A percentile compares a stretch with the other conserved stretches of the same genome.
These are phyloP conservation scores for Sporothrix sp. DNA, from an alignment of 2,329 filamentous ascomycete species.

Conservation along the genomic window DNA sequence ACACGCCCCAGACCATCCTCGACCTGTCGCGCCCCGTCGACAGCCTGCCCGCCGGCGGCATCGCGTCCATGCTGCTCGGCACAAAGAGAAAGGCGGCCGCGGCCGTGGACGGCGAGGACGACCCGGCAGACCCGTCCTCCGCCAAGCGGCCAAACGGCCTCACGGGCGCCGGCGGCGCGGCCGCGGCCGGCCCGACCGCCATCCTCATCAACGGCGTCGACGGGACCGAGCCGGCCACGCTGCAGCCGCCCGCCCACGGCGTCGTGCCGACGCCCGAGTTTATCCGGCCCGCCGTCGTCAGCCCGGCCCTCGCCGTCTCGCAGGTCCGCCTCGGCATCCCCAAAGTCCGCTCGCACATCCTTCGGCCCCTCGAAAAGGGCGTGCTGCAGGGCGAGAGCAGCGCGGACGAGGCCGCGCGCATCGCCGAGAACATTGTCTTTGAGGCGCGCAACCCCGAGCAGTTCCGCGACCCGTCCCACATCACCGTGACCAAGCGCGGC, in stretches of 20 bases:
- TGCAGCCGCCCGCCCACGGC: slow-evolving; percentile 49
- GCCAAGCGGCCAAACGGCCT: slow-evolving; percentile 1
- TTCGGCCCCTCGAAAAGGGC: slow-evolving; percentile 67
- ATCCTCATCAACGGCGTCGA: slow-evolving; percentile 69
- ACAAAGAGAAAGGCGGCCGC: slow-evolving; percentile 80
- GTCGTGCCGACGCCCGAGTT: slow-evolving; percentile 68
- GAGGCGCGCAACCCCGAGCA: slow-evolving; percentile 79
- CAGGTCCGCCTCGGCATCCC: slow-evolving; percentile 83
- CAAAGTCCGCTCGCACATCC: slow-evolving; percentile 70
- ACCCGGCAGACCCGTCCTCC: slow-evolving; percentile 27
- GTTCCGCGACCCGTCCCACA: slow-evolving; percentile 71
- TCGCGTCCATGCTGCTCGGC: slow-evolving; percentile 76
- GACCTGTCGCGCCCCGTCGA: slow-evolving; percentile 93
- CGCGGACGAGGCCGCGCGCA: slow-evolving; percentile 51
- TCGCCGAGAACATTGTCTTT: slow-evolving; percentile 63
- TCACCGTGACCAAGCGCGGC: slow-evolving; percentile 73
- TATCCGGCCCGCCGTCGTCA: slow-evolving; percentile 77
- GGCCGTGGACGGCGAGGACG: slow-evolving; percentile 67
- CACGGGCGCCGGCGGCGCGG: not conserved
- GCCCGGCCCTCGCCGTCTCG: slow-evolving; percentile 69
- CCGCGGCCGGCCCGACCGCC: slow-evolving; percentile 41
- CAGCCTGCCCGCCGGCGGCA: slow-evolving; percentile 78
- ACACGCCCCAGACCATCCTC: slow-evolving; percentile 70
- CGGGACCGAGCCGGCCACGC: slow-evolving; percentile 66
- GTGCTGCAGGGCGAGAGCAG: slow-evolving; percentile 43